These are phyloP conservation scores for Coelastrella sp. DNA, from an alignment of 139 green algal genomes.

Conservation along the genomic window DNA sequence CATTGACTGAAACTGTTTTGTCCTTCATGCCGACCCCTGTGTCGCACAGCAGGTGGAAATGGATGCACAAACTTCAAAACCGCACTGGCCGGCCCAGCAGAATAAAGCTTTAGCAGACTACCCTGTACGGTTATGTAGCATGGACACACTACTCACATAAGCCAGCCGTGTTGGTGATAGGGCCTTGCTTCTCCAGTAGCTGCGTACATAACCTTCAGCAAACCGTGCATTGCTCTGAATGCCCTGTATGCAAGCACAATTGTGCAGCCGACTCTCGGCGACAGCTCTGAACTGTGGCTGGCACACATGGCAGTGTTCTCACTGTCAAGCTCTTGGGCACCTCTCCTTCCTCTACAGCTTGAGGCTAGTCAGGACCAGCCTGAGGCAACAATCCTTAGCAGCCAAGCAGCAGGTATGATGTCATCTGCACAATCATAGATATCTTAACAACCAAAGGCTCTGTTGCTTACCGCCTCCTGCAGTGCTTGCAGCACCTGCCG, in stretches of 20 bases:
- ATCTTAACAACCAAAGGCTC: not conserved
- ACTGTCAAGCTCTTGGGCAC: not conserved
- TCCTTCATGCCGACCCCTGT: not conserved
- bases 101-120: not conserved
- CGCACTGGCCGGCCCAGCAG: not conserved
- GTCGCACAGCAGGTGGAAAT: not conserved
- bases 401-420: not conserved
- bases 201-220: slow-evolving; percentile 39
- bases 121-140: not conserved
- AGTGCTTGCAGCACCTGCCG: slow-evolving; percentile 33
- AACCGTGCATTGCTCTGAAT: slow-evolving; percentile 50
- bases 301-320: not conserved
- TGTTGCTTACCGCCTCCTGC: not conserved
- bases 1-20: not conserved
- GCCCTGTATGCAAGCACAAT: slow-evolving; percentile 7
- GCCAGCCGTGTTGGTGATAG: slow-evolving; percentile 39
- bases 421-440: not conserved
- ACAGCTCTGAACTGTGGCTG: not conserved
- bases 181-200: slow-evolving; percentile 39
- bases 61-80: too few species aligned
- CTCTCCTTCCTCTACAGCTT: too few species aligned
- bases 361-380: too few species aligned
- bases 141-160: slow-evolving; percentile 23
- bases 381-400: not conserved
- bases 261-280: not conserved